Evolutionary conservation across 306 rosid species (phyloP).

Genomic region (Vicia faba): DNA sequence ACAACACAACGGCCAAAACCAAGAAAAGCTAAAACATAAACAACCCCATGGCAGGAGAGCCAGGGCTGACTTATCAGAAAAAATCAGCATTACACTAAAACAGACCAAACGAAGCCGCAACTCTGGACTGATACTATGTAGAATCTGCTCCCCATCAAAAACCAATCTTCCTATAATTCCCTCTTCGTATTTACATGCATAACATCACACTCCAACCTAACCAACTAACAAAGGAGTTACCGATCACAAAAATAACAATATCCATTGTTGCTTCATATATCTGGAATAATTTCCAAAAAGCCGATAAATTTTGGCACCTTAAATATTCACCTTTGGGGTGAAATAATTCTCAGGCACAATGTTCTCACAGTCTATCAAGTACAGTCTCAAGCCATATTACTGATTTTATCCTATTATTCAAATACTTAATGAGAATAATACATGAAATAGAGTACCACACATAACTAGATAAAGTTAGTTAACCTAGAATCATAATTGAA

Average conservation of each 20-base stretch:
- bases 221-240: background rate
- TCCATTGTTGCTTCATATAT: background rate
- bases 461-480: background rate
- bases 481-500: conserved; percentile 12
- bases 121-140: no score
- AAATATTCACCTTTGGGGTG: background rate
- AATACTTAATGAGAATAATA: background rate
- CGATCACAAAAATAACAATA: background rate
- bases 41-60: no score
- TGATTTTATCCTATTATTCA: background rate
- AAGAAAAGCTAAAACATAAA: no score
- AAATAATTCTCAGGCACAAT: conserved; percentile 3
- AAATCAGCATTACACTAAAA: no score
- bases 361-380: background rate
- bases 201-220: background rate
- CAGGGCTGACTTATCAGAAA: no score
- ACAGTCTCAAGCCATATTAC: background rate
- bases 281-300: background rate
- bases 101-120: no score
- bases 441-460: conserved; percentile 5
- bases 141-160: no score
- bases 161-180: background rate
- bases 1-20: no score
- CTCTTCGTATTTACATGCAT: background rate
- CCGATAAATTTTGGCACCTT: background rate